Evolutionary conservation across 208 protist species (phyloP).

Genomic region (Trypanosoma grayi): DNA sequence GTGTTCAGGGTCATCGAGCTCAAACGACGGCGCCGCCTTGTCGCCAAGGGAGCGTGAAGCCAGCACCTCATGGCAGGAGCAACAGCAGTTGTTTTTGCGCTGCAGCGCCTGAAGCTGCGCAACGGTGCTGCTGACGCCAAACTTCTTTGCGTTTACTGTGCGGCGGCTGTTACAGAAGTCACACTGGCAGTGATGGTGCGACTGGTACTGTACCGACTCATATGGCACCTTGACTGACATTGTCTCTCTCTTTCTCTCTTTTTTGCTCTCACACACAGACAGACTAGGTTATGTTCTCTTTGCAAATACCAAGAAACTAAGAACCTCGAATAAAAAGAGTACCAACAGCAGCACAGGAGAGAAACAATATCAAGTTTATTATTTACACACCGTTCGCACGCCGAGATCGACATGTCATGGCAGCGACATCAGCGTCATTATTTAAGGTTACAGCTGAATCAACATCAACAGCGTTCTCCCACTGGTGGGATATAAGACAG

Average conservation of each 20-base stretch:
- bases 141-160: conserved; percentile 75
- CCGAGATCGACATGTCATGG: too few relatives aligned
- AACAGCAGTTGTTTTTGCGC: conserved; percentile 55
- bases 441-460: too few relatives aligned
- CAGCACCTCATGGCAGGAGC: conserved; percentile 42
- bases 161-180: conserved; percentile 85
- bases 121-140: conserved; percentile 42
- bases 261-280: too few relatives aligned
- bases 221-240: conserved; percentile 73
- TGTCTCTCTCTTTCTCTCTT: neutral
- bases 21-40: conserved; percentile 36
- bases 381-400: too few relatives aligned
- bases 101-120: conserved; percentile 24
- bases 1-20: conserved; percentile 66
- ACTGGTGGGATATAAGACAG: too few relatives aligned
- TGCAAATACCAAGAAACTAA: too few relatives aligned
- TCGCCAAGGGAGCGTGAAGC: conserved; percentile 21
- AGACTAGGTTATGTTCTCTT: too few relatives aligned
- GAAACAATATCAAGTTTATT: too few relatives aligned
- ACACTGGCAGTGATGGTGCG: conserved; percentile 82
- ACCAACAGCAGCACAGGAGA: too few relatives aligned
- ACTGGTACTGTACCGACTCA: conserved; percentile 67
- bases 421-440: too few relatives aligned
- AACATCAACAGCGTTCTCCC: too few relatives aligned
- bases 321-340: too few relatives aligned